Evolutionary conservation across 1,284 basidiomycete genomes (phyloP).

Genomic region (Ustilago lituana): DNA sequence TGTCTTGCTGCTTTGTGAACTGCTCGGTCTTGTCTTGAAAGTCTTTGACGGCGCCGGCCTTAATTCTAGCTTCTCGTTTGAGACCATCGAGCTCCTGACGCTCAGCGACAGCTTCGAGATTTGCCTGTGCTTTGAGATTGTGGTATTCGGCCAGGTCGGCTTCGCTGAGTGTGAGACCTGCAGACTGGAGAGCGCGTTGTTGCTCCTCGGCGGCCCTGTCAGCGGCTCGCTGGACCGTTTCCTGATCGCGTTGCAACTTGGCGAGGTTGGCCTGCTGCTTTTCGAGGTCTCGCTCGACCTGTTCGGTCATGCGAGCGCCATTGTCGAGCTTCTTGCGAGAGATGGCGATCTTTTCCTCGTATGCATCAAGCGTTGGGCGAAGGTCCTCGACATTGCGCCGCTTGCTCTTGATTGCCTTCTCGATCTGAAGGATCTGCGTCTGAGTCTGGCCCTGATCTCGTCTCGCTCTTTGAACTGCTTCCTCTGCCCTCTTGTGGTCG

Average conservation of each 20-base stretch:
- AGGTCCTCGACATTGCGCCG: conserved; percentile 46
- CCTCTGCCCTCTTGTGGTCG: conserved; percentile 83
- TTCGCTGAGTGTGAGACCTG: conserved; percentile 81
- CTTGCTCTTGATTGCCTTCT: conserved; percentile 47
- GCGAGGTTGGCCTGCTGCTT: conserved; percentile 74
- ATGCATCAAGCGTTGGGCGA: conserved; percentile 62
- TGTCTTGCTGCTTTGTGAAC: conserved; percentile 74
- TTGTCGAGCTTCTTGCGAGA: conserved; percentile 80
- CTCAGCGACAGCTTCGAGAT: conserved; percentile 82
- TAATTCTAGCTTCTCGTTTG: conserved; percentile 82
- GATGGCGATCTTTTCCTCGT: conserved; percentile 88
- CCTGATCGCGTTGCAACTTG: conserved; percentile 76
- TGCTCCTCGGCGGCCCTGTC: conserved; percentile 75
- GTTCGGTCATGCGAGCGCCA: conserved; percentile 74
- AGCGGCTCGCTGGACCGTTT: conserved; percentile 72
- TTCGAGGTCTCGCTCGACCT: conserved; percentile 76
- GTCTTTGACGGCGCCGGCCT: conserved; percentile 73
- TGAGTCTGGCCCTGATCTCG: conserved; percentile 46
- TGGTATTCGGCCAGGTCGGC: conserved; percentile 89
- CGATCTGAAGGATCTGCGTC: conserved; percentile 49
- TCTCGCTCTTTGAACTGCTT: conserved; percentile 72
- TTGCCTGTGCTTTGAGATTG: conserved; percentile 72
- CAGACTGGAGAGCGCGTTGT: conserved; percentile 74
- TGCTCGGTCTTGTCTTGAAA: conserved; percentile 75
- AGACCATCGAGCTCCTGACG: conserved; percentile 85